Evolutionary conservation across 2,329 filamentous ascomycete species (phyloP), one percentile per base, ranked within the genome.

Genomic region (Pseudohalonectria lignicola): DNA sequence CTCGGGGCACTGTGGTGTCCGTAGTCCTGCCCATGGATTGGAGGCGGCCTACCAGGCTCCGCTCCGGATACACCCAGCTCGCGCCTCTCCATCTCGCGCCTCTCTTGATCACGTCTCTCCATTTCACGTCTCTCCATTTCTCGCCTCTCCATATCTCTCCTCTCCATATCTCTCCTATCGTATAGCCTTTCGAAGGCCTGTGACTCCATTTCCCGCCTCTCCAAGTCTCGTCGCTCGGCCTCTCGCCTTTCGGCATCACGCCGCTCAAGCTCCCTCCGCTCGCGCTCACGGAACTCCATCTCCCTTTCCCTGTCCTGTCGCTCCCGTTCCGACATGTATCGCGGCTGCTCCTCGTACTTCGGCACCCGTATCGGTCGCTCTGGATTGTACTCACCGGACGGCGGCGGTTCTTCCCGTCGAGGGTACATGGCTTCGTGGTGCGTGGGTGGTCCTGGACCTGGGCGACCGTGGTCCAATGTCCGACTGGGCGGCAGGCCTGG

Each of bases 261-360:
- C 26, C 53, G 49, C 37, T 49, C 66, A 39, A 69, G 61, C 37
- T 66, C 61, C 41, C 62, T 45, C 31, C 55, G n/a, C n/a, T n/a
- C 25, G 10, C 44, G 40, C 28, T 62, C 60, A 5, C 57, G 52
- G 11, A 60, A 52, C 29, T 70, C 65, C 37, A 56, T 54, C 32
- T 67, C 67, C 41, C 57, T 41, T 45, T 57, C 60, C 36, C 54
- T 49, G 17, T 61, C 55, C 38, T 63, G 59, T 20, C 65, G 59
- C 35, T 72, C 69, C 32, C 63, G 60, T 39, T 71, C 69, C 12
- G 60, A 54, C 40, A 68, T 60, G 39, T 65, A 75, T 31, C 70
- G 59, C 36, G 63, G 67, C 35, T 62, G 66, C 16, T 76, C 71
- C 40, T 79, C 73, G 45, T 69, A 74, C 34, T 70, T 65, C 12